phyloP scores from a whole-genome alignment of 768 basidiomycete genomes.

The Amanita jacksonii region DNA sequence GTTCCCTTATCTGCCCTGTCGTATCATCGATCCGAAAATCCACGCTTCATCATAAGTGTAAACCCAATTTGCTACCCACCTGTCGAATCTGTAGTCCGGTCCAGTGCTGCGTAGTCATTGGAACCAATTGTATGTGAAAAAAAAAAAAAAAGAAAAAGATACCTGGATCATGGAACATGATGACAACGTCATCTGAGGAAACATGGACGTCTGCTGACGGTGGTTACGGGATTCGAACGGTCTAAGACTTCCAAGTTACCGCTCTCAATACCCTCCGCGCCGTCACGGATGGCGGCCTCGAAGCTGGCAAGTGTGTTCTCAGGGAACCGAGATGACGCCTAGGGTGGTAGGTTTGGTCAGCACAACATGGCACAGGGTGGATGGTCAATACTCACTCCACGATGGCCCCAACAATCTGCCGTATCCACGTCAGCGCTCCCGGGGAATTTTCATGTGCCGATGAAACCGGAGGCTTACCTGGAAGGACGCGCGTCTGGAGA shows the following conservation, averaged over 20 bases:
- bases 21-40: slow-evolving; percentile 15
- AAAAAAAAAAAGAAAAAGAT: slow-evolving; percentile 15
- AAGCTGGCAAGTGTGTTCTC: slow-evolving; percentile 97
- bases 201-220: slow-evolving; percentile 84
- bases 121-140: neutral
- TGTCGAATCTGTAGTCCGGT: slow-evolving; percentile 73
- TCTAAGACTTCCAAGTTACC: slow-evolving; percentile 53
- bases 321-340: slow-evolving; percentile 82
- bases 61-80: slow-evolving; percentile 28
- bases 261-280: slow-evolving; percentile 94
- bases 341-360: slow-evolving; percentile 1
- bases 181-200: slow-evolving; percentile 74
- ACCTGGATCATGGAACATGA: slow-evolving; percentile 97
- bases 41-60: slow-evolving; percentile 5
- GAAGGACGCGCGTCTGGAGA: slow-evolving; percentile 1
- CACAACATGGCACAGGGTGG: neutral
- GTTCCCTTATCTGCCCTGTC: slow-evolving; percentile 63
- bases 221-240: slow-evolving; percentile 38
- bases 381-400: slow-evolving; percentile 28
- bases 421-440: neutral
- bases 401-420: slow-evolving; percentile 62
- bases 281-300: slow-evolving; percentile 89
- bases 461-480: neutral
- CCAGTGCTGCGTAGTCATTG: slow-evolving; percentile 37
- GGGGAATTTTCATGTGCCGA: neutral